Evolutionary conservation across 805 yeast genomes (phyloP).

Genomic region (Teunomyces barrocoloradensis): DNA sequence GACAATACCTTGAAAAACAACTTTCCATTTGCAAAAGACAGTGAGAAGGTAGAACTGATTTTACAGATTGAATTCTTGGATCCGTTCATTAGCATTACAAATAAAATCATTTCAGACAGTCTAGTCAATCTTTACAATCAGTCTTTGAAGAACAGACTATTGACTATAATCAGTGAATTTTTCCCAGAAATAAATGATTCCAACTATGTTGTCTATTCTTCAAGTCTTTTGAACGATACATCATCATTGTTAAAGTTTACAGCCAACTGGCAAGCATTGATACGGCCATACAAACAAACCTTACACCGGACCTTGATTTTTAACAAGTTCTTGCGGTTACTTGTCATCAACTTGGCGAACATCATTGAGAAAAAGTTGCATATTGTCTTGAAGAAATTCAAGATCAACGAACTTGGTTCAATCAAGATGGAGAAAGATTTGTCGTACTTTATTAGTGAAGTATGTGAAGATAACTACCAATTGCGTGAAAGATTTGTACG

Average conservation of each 20-base stretch:
- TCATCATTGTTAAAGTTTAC: slow-evolving; percentile 48
- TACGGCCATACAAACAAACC: slow-evolving; percentile 63
- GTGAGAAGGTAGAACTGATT: slow-evolving; percentile 28
- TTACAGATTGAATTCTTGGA: slow-evolving; percentile 30
- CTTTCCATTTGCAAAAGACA: slow-evolving; percentile 39
- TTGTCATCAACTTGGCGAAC: slow-evolving; percentile 55
- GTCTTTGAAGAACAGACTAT: slow-evolving; percentile 43
- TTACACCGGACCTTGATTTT: slow-evolving; percentile 52
- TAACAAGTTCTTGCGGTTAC: slow-evolving; percentile 43
- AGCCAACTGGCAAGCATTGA: slow-evolving; percentile 59
- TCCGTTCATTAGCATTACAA: slow-evolving; percentile 19
- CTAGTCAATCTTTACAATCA: slow-evolving; percentile 48
- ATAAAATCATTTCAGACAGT: slow-evolving; percentile 30
- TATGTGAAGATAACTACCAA: slow-evolving; percentile 69
- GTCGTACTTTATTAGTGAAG: slow-evolving; percentile 66
- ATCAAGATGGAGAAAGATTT: slow-evolving; percentile 80
- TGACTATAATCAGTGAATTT: slow-evolving; percentile 44
- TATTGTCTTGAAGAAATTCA: slow-evolving; percentile 53
- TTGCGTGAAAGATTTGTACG: slow-evolving; percentile 75
- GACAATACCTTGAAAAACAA: slow-evolving; percentile 19
- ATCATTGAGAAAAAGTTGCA: slow-evolving; percentile 67
- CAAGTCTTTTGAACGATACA: slow-evolving; percentile 27
- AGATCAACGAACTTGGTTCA: slow-evolving; percentile 78
- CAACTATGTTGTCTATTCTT: slow-evolving; percentile 29
- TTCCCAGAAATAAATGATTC: slow-evolving; percentile 32